Base-by-base conservation (phyloP, 2,329 filamentous ascomycete genomes). In the Beauveria sp. region DNA sequence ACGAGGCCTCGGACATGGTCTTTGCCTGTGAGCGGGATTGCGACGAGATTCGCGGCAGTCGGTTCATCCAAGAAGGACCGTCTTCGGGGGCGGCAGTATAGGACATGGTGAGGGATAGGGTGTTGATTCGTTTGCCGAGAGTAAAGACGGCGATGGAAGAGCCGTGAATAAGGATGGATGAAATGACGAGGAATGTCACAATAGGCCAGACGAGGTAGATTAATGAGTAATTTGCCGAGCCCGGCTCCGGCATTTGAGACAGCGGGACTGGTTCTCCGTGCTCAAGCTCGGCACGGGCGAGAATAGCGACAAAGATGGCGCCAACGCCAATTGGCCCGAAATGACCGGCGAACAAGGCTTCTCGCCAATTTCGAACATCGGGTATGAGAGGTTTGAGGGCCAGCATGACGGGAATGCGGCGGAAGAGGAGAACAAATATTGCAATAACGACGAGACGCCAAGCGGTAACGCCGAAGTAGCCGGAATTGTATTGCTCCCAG, bases 111-210 rank as follows among this genome's bases (percentile, higher is more conserved):
- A 99, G 81, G 1, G 91, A 92, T 66, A 99, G 77, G 0, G 94
- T 97, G 76, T 97, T 97, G 83, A 99, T 99, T 63, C 90, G 92
- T 75, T 97, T 99, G 68, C 94, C 94, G 1, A 99, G 84, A 0
- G 94, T 97, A 69, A 99, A 99, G 9, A 99, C 94, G 5, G 94
- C 94, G 67, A 99, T 89, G 0, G 94, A 97, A n/a, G 94, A 97
- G 24, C 94, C 94, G 69, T 99, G 94, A 1, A 99, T 91, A 43
- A 97, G 76, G 68, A 99, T 99, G 14, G 94, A 99, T 3, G 90
- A 83, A 58, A 99, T 90, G 63, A 99, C 93, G 69, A 99, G 79
- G 74, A 99, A 99, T 0, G 91, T 91, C 0, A 90, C 91, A 62
- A 99, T 92, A 0, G 94, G 94, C 94, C 94, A 99, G 53, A 99